These are phyloP conservation scores for Thelephora terrestris DNA, from an alignment of 1,284 basidiomycete genomes.

Conservation along the genomic window DNA sequence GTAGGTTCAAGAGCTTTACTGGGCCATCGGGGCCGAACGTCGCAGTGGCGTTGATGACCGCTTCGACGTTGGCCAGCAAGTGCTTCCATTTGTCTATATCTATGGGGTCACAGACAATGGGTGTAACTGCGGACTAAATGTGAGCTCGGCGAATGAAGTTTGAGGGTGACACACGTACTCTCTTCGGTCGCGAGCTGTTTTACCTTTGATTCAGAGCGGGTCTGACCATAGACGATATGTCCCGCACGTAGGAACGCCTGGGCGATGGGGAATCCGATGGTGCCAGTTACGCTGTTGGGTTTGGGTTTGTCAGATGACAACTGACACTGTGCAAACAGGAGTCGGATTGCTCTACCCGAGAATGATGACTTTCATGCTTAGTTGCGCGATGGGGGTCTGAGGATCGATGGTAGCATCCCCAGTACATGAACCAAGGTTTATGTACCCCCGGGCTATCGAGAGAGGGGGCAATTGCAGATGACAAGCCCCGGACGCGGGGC, in stretches of 20 bases:
- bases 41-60: slow-evolving; percentile 29
- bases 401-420: too few species aligned
- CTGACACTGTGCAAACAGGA: background rate
- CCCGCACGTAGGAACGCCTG: slow-evolving; percentile 41
- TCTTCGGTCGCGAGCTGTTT: slow-evolving; percentile 34
- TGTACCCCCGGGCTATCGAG: too few species aligned
- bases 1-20: slow-evolving; percentile 13
- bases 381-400: too few species aligned
- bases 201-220: slow-evolving; percentile 30
- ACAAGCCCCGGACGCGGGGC: too few species aligned
- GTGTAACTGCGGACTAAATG: slow-evolving; percentile 27
- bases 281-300: slow-evolving; percentile 25
- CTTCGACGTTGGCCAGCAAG: slow-evolving; percentile 31
- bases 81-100: slow-evolving; percentile 29
- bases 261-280: slow-evolving; percentile 37
- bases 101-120: slow-evolving; percentile 31
- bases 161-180: slow-evolving; percentile 21
- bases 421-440: too few species aligned
- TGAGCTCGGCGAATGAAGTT: background rate
- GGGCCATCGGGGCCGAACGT: slow-evolving; percentile 17
- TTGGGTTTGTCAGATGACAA: background rate
- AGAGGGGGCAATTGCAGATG: too few species aligned
- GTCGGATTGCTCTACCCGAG: slow-evolving; percentile 14
- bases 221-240: slow-evolving; percentile 41
- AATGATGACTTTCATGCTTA: slow-evolving; percentile 17